phyloP scores from a whole-genome alignment of 140 eudicot species.

The Erigeron philadelphicus region DNA sequence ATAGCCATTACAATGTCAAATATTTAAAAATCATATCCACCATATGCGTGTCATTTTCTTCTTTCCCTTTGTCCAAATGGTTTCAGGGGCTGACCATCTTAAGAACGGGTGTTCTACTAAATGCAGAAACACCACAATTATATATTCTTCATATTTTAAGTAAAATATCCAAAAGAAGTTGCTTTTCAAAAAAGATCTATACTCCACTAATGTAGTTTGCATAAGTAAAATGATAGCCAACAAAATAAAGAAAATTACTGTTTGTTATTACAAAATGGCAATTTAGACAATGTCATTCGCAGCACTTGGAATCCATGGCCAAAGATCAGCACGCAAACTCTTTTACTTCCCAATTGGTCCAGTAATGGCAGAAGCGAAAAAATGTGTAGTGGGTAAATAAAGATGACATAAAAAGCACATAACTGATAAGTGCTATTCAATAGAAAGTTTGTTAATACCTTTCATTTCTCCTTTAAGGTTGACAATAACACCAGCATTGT shows the following conservation, averaged over 20 bases:
- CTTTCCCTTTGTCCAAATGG: conserved; percentile 26
- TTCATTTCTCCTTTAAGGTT: conserved; percentile 43
- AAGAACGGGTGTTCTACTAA: conserved; percentile 30
- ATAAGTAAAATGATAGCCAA: not conserved
- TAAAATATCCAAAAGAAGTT: no score
- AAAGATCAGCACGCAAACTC: conserved; percentile 70
- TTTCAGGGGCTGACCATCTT: conserved; percentile 24
- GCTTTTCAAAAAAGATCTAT: no score
- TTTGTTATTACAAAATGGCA: not conserved
- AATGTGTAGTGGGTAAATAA: not conserved
- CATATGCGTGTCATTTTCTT: conserved; percentile 20
- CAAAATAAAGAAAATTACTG: not conserved
- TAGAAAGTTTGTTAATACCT: conserved; percentile 20
- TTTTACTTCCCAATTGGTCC: conserved; percentile 78
- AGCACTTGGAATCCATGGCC: conserved; percentile 60
- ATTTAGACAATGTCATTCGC: conserved; percentile 25
- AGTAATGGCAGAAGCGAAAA: conserved; percentile 62
- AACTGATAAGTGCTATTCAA: not conserved
- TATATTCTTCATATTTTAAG: no score
- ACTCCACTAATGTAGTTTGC: no score
- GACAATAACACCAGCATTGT: conserved; percentile 41
- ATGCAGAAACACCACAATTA: no score
- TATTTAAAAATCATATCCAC: not conserved
- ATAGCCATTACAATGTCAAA: conserved; percentile 4
- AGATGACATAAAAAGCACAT: not conserved